phyloP scores from a whole-genome alignment of 805 yeast species.

The Yarrowia alimentaria region DNA sequence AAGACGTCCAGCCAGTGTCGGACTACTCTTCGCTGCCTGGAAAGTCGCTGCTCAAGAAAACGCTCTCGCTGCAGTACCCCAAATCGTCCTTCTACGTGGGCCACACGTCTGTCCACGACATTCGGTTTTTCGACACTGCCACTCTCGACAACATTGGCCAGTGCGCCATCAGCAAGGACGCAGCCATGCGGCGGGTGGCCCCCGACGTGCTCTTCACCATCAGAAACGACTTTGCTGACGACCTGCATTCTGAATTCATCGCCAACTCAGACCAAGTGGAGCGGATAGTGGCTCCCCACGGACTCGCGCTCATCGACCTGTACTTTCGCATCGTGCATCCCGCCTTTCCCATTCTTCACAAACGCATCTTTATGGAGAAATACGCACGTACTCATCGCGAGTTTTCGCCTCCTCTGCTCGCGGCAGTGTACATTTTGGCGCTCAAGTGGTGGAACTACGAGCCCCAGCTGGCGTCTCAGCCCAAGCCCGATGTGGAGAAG shows the following conservation, averaged over 20 bases:
- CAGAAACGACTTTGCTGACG: slow-evolving; percentile 69
- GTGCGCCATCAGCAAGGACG: slow-evolving; percentile 63
- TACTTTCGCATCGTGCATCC: slow-evolving; percentile 89
- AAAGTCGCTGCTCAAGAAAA: slow-evolving; percentile 62
- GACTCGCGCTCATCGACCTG: slow-evolving; percentile 63
- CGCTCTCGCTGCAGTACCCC: slow-evolving; percentile 79
- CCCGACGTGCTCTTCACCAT: slow-evolving; percentile 71
- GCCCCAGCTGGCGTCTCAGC: slow-evolving; percentile 67
- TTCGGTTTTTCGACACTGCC: slow-evolving; percentile 61
- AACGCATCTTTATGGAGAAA: slow-evolving; percentile 86
- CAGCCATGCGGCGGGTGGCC: slow-evolving; percentile 76
- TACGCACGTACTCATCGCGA: slow-evolving; percentile 89
- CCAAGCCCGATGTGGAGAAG: slow-evolving; percentile 74
- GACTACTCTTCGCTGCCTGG: slow-evolving; percentile 66
- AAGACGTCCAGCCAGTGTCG: slow-evolving; percentile 48
- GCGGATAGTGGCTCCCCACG: slow-evolving; percentile 85
- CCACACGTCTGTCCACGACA: slow-evolving; percentile 80
- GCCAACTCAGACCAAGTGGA: slow-evolving; percentile 82
- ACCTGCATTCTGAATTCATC: slow-evolving; percentile 64
- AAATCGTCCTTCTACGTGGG: slow-evolving; percentile 88
- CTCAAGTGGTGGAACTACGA: slow-evolving; percentile 94
- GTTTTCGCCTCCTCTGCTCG: slow-evolving; percentile 84
- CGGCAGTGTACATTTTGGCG: slow-evolving; percentile 86
- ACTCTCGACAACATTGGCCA: slow-evolving; percentile 73
- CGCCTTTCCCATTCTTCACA: slow-evolving; percentile 85